Evolutionary conservation across 2,329 filamentous ascomycete species (phyloP).

Genomic region (Boeremia lycopersici): DNA sequence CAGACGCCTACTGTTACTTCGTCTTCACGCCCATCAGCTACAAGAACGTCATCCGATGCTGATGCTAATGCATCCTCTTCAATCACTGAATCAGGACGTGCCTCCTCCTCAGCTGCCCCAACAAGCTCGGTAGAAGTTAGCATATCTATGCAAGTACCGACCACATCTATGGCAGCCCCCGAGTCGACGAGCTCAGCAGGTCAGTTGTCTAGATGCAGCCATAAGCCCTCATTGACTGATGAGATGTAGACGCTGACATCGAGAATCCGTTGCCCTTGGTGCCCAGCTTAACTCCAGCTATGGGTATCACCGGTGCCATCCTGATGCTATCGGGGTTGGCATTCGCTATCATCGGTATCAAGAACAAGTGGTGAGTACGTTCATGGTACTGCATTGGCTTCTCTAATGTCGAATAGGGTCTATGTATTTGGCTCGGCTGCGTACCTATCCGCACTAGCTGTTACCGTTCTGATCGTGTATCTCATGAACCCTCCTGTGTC

Average conservation of each 20-base stretch:
- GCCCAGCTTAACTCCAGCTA: constrained; percentile 78
- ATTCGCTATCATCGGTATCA: constrained; percentile 80
- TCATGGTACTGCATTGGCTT: background rate
- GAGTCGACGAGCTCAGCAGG: constrained; percentile 27
- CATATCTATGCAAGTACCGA: constrained; percentile 22
- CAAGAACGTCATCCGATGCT: constrained; percentile 13
- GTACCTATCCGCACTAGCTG: constrained; percentile 73
- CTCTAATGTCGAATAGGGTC: constrained; percentile 39
- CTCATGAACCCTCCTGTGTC: constrained; percentile 81
- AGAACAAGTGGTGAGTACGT: constrained; percentile 66
- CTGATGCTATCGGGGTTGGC: constrained; percentile 73
- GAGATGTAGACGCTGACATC: constrained; percentile 14
- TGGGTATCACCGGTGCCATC: constrained; percentile 78
- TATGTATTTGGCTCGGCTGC: constrained; percentile 73
- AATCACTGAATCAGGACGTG: constrained; percentile 17
- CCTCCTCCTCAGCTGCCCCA: constrained; percentile 19
- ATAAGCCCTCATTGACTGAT: background rate
- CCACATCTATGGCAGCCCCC: constrained; percentile 24
- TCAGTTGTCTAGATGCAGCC: constrained; percentile 14
- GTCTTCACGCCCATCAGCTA: constrained; percentile 27
- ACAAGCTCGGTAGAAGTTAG: constrained; percentile 18
- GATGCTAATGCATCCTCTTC: constrained; percentile 15
- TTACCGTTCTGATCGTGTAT: constrained; percentile 84
- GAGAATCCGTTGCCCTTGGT: constrained; percentile 66
- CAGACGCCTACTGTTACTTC: constrained; percentile 19